phyloP scores from a whole-genome alignment of 192 early-diverging fungal species.

The Coemansia sp. region DNA sequence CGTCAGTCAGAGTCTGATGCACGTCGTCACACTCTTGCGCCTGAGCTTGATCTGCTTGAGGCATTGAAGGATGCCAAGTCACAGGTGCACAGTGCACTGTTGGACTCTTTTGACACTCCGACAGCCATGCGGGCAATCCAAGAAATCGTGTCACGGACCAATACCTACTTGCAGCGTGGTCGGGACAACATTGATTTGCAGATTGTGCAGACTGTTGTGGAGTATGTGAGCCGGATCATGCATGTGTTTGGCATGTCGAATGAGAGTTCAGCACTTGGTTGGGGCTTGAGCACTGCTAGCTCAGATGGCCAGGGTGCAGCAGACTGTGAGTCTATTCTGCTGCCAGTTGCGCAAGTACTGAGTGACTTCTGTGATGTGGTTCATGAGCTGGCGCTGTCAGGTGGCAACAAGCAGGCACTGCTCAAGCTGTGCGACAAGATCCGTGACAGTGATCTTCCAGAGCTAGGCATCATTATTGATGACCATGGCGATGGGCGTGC shows the following conservation, averaged over 20 bases:
- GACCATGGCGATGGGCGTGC: conserved; percentile 94
- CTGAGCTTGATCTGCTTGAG: conserved; percentile 69
- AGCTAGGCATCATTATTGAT: conserved; percentile 87
- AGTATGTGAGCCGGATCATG: conserved; percentile 79
- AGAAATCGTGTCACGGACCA: conserved; percentile 72
- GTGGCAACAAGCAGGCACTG: conserved; percentile 57
- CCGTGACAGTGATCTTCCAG: conserved; percentile 83
- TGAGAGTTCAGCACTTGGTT: conserved; percentile 68
- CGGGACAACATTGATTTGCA: conserved; percentile 64
- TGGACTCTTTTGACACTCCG: conserved; percentile 91
- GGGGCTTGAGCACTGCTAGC: conserved; percentile 41
- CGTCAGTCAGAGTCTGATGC: conserved; percentile 59
- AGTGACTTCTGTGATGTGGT: conserved; percentile 88
- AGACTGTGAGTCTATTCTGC: conserved; percentile 58
- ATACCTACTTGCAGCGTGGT: conserved; percentile 71
- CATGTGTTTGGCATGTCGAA: conserved; percentile 77
- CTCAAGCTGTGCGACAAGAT: conserved; percentile 80
- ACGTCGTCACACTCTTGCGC: conserved; percentile 65
- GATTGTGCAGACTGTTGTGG: conserved; percentile 72
- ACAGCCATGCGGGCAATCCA: conserved; percentile 75
- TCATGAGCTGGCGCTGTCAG: conserved; percentile 64
- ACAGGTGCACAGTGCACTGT: conserved; percentile 78
- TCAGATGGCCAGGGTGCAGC: conserved; percentile 16
- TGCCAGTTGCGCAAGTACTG: conserved; percentile 79
- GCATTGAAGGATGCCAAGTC: conserved; percentile 64